Conservation (phyloP, 2,329 filamentous ascomycete genomes). For the Geosmithia morbida region DNA sequence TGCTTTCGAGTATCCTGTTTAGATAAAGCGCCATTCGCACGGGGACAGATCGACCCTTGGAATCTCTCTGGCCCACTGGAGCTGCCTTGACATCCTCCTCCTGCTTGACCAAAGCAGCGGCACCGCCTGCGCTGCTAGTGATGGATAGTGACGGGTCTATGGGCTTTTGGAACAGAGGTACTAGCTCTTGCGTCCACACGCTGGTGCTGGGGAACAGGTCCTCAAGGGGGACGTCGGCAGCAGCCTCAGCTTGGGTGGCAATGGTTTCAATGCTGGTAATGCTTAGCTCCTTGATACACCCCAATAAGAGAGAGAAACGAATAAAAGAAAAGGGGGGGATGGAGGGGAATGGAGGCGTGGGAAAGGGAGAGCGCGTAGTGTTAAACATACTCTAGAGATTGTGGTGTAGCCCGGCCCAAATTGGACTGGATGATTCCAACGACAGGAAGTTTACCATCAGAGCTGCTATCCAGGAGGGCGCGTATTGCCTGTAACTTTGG, state of each 20-base stretch:
- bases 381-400: slow-evolving; percentile 33
- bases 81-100: neutral
- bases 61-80: slow-evolving; percentile 38
- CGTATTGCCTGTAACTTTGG: slow-evolving; percentile 27
- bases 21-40: slow-evolving; percentile 65
- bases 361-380: too few species aligned
- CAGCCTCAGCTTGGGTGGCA: slow-evolving; percentile 26
- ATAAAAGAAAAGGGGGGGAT: too few species aligned
- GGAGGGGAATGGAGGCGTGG: too few species aligned
- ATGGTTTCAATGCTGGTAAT: slow-evolving; percentile 33
- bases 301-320: neutral
- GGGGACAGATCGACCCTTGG: slow-evolving; percentile 55
- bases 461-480: slow-evolving; percentile 27
- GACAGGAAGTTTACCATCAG: slow-evolving; percentile 26
- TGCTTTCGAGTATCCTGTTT: slow-evolving; percentile 35
- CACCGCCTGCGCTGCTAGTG: slow-evolving; percentile 57
- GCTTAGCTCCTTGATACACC: neutral
- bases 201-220: slow-evolving; percentile 48
- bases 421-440: slow-evolving; percentile 39
- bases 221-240: slow-evolving; percentile 14
- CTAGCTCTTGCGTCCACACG: slow-evolving; percentile 53
- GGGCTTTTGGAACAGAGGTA: slow-evolving; percentile 29
- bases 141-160: slow-evolving; percentile 56
- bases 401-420: slow-evolving; percentile 30
- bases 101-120: slow-evolving; percentile 43